Conservation (phyloP, 371 early-diverging fungal species). For the Rhizopus microsporus region DNA sequence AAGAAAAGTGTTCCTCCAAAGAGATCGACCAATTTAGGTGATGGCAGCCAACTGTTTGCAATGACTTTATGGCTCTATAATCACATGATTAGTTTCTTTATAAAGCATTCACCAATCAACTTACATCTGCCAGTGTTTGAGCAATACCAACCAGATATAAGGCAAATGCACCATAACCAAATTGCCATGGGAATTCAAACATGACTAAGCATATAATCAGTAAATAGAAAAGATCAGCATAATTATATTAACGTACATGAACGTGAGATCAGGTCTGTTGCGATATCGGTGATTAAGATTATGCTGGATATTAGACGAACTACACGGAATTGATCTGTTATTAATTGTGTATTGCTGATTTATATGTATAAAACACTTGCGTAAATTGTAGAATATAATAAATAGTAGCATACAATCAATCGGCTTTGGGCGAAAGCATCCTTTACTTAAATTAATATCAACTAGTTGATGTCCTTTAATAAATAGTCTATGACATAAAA, state of each 20-base stretch:
- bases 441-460: constrained; percentile 17
- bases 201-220: constrained; percentile 21
- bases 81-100: background rate
- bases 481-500: constrained; percentile 20
- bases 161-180: constrained; percentile 29
- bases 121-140: constrained; percentile 35
- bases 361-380: constrained; percentile 12
- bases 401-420: constrained; percentile 34
- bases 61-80: constrained; percentile 44
- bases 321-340: constrained; percentile 1
- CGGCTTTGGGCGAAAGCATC: constrained; percentile 29
- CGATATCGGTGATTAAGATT: constrained; percentile 25
- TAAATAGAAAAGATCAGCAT: background rate
- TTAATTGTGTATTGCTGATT: background rate
- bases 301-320: constrained; percentile 29
- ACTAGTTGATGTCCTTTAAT: constrained; percentile 26
- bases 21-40: constrained; percentile 37
- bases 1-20: constrained; percentile 37
- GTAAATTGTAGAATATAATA: constrained; percentile 24
- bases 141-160: constrained; percentile 36
- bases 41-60: constrained; percentile 50
- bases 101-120: background rate
- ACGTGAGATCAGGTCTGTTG: constrained; percentile 31
- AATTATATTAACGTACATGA: constrained; percentile 24
- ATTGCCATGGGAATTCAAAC: constrained; percentile 35